phyloP scores from a whole-genome alignment of 2,329 filamentous ascomycete species.

The Onygenales sp. region DNA sequence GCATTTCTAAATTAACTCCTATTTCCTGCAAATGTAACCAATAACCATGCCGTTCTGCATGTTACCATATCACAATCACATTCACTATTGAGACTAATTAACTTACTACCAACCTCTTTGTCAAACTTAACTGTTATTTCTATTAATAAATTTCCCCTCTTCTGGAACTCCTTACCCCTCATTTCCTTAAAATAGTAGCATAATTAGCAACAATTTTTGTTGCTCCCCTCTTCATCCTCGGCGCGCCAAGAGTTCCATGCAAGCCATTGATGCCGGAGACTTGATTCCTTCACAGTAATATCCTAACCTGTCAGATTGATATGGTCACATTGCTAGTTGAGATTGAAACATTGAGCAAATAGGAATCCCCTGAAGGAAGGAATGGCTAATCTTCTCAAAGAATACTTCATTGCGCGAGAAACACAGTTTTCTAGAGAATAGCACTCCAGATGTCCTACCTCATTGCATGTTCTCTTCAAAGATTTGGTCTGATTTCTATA shows the following conservation, averaged over 20 bases:
- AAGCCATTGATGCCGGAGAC: neutral
- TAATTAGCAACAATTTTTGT: slow-evolving; percentile 4
- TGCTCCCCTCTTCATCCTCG: neutral
- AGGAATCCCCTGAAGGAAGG: too few species aligned
- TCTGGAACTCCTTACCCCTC: neutral
- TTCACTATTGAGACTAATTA: neutral
- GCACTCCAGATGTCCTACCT: too few species aligned
- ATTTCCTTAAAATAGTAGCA: neutral
- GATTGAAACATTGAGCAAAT: too few species aligned
- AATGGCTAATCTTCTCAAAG: too few species aligned
- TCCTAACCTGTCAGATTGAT: too few species aligned
- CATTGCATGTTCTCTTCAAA: too few species aligned
- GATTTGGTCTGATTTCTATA: too few species aligned
- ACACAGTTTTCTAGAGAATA: too few species aligned
- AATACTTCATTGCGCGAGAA: too few species aligned
- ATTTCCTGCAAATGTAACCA: neutral
- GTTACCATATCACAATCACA: neutral
- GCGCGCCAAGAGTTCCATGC: neutral
- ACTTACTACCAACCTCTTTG: neutral
- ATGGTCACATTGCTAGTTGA: too few species aligned
- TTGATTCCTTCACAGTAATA: too few species aligned
- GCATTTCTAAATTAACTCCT: neutral
- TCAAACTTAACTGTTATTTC: neutral
- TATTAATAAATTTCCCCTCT: slow-evolving; percentile 4
- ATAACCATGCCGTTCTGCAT: neutral